phyloP scores from a whole-genome alignment of 345 rosid species.

The Excoecaria agallocha region DNA sequence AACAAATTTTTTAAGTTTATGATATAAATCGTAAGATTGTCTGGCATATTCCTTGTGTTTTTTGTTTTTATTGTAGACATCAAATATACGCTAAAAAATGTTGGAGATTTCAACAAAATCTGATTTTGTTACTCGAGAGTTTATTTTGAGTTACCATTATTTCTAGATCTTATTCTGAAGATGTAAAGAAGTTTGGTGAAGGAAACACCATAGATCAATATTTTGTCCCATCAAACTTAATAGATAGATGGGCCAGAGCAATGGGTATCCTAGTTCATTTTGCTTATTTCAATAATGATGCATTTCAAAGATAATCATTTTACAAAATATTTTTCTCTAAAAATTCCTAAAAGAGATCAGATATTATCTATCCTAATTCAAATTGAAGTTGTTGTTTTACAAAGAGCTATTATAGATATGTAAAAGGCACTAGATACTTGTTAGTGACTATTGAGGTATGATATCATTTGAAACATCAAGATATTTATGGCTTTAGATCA shows the following conservation, averaged over 20 bases:
- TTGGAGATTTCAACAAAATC: conserved; percentile 50
- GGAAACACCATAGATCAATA: conserved; percentile 45
- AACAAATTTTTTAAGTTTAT: neutral
- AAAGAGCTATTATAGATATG: conserved; percentile 87
- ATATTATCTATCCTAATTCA: conserved; percentile 87
- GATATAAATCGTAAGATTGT: neutral
- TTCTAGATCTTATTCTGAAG: conserved; percentile 28
- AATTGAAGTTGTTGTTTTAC: conserved; percentile 93
- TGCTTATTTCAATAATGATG: conserved; percentile 14
- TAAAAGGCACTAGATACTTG: conserved; percentile 92
- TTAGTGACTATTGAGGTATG: conserved; percentile 76
- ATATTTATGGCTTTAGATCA: neutral
- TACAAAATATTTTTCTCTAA: neutral
- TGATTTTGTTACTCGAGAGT: conserved; percentile 66
- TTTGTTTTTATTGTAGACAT: conserved; percentile 49
- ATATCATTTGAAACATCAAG: conserved; percentile 7
- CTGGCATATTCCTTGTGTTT: neutral
- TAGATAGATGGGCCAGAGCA: conserved; percentile 93
- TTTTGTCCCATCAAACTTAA: conserved; percentile 62
- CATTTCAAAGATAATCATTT: conserved; percentile 7
- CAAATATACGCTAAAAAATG: conserved; percentile 76
- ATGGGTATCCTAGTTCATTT: conserved; percentile 72
- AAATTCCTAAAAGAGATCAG: conserved; percentile 37
- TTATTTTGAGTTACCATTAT: conserved; percentile 51
- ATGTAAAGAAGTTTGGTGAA: conserved; percentile 31